These are phyloP conservation scores for Chenopodium formosanum DNA, from an alignment of 148 eudicot species.

Conservation along the genomic window DNA sequence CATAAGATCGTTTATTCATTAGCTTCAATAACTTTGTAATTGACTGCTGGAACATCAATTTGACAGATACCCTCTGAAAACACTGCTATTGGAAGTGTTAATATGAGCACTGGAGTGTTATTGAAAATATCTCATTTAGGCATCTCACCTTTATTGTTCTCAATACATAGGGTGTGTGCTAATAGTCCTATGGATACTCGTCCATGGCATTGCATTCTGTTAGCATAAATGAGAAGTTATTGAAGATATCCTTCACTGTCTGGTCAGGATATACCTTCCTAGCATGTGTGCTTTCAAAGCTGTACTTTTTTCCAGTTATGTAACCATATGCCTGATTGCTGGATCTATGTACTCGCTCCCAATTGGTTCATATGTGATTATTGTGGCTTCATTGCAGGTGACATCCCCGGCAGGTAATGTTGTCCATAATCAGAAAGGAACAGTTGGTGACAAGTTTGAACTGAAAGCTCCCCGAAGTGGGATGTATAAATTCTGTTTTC, in stretches of 20 bases:
- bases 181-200: neutral
- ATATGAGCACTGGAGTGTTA: constrained; percentile 32
- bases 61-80: constrained; percentile 37
- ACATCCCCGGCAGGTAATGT: constrained; percentile 67
- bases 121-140: neutral
- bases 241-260: too few species aligned
- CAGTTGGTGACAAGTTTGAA: constrained; percentile 87
- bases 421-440: constrained; percentile 69
- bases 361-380: constrained; percentile 1
- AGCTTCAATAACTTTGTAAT: neutral
- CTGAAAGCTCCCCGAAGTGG: constrained; percentile 84
- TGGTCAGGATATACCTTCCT: too few species aligned
- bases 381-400: constrained; percentile 51
- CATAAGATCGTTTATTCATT: neutral
- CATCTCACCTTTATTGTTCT: neutral
- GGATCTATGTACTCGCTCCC: neutral
- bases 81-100: constrained; percentile 27
- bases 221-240: too few species aligned
- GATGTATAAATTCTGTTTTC: constrained; percentile 91
- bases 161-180: neutral
- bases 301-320: neutral
- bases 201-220: neutral
- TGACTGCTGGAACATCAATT: constrained; percentile 3
- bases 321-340: neutral
- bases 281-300: too few species aligned